These are phyloP conservation scores for Aureobasidium sp. DNA, from an alignment of 2,329 filamentous ascomycete species.

Conservation along the genomic window DNA sequence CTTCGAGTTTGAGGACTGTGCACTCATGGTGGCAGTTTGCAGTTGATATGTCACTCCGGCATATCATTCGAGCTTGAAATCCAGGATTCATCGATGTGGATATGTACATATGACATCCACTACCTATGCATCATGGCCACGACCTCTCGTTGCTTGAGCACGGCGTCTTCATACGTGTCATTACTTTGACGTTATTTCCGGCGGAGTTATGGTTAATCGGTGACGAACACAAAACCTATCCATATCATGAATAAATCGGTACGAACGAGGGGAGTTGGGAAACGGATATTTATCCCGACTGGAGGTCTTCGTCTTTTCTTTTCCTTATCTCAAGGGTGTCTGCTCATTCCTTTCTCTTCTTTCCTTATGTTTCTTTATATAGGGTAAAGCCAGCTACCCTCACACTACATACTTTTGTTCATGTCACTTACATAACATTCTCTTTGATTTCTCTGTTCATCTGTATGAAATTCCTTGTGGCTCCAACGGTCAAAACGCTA, in stretches of 20 bases:
- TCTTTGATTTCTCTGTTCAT: background rate
- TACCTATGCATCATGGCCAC: background rate
- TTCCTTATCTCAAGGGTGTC: background rate
- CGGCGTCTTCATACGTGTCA: background rate
- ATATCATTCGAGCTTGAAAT: background rate
- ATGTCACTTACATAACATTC: background rate
- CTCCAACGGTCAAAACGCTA: background rate
- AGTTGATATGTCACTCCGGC: background rate
- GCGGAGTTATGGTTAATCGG: background rate
- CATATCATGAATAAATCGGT: slow-evolving; percentile 3
- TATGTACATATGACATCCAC: background rate
- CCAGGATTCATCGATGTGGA: background rate
- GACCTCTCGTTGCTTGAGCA: background rate
- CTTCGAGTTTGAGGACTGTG: background rate
- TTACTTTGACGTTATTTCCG: background rate
- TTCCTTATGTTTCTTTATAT: background rate
- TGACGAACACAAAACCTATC: slow-evolving; percentile 2
- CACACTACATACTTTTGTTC: background rate
- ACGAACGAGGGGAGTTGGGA: background rate
- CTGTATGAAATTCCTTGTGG: background rate
- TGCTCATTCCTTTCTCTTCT: background rate
- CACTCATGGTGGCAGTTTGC: background rate
- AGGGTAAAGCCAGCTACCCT: slow-evolving; percentile 3
- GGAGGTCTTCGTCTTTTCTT: background rate
- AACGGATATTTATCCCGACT: background rate